Evolutionary conservation across 2,329 filamentous ascomycete genomes (phyloP), one percentile per base, ranked within the genome.

Genomic region (Cladosporium velox): DNA sequence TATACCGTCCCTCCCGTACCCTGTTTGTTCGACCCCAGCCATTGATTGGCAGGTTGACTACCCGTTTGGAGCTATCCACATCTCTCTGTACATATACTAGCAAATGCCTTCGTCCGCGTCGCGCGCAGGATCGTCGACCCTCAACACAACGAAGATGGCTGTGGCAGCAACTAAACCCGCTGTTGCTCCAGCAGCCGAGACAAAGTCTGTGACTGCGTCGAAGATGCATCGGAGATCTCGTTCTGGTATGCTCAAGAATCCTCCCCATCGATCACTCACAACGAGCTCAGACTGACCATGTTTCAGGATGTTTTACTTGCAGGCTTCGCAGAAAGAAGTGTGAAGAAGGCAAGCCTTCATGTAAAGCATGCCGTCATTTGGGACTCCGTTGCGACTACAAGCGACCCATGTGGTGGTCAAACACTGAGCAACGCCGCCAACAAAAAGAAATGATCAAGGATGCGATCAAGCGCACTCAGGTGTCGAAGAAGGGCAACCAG

Each of bases 391-490:
- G 95, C 83, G 93, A 98, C 83, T 99, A 98, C 83, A 97, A 96
- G 85, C 85, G 93, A 76, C 95, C 95, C 44, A 88, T 91, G 81
- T 99, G 95, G 95, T 99, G 95, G 95, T 91, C 90, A 81, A 97
- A 95, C 84, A 91, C 91, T 75, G 93, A 97, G 70, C 88, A 91
- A 75, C 86, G 95, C 72, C 88, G 90, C 73, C 83, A 89, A 65
- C 92, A 97, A 78, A 99, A 98, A 82, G 95, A 98, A 77, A 83
- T 90, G 72, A 96, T 99, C 85, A 99, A 99, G 86, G 90, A 91
- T 80, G 92, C 94, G 79, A 98, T 99, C 84, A 97, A 97, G 87
- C 88, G 90, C 77, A 98, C 95, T 77, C 98, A 98, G 86, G 85
- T 96, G 72, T 89, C 89, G 30, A 94, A 97, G 81, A 97, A 97